A percentile compares a stretch with the other conserved stretches of the same genome.
Evolutionary conservation across 345 rosid species (phyloP).

Genomic region (Reutealis trisperma): DNA sequence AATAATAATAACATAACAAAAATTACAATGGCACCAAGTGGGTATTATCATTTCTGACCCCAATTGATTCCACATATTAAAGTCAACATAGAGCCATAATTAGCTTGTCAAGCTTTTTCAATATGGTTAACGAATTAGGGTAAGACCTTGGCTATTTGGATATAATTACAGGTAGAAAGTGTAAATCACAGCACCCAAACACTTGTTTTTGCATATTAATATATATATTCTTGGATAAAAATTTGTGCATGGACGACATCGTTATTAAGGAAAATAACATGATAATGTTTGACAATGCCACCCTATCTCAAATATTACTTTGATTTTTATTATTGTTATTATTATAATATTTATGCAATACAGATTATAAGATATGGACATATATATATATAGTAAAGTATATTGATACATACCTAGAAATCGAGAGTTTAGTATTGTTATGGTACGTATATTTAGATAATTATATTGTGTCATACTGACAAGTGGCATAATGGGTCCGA

Average conservation of each 20-base stretch:
- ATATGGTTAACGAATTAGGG: constrained; percentile 39
- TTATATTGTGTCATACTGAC: constrained; percentile 46
- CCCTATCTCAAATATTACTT: constrained; percentile 9
- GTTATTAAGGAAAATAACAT: constrained; percentile 8
- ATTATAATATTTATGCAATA: background rate
- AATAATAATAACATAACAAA: too few relatives aligned
- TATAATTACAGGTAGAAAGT: constrained; percentile 33
- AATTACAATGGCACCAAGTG: constrained; percentile 29
- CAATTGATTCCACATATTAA: constrained; percentile 16
- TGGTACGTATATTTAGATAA: background rate
- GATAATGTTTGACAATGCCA: constrained; percentile 16
- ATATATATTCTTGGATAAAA: background rate
- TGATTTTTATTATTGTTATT: background rate
- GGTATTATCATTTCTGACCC: constrained; percentile 32
- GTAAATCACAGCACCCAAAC: constrained; percentile 11
- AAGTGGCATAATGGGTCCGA: constrained; percentile 52
- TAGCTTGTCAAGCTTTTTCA: constrained; percentile 43
- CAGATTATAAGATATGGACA: constrained; percentile 3
- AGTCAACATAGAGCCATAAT: constrained; percentile 50
- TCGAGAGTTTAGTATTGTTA: constrained; percentile 9
- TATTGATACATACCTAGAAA: constrained; percentile 8
- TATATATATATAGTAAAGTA: background rate
- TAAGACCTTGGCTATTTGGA: constrained; percentile 23
- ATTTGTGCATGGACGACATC: constrained; percentile 18
- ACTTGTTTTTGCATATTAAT: background rate